phyloP scores from a whole-genome alignment of 805 yeast species.

The Cephaloascus fragrans region DNA sequence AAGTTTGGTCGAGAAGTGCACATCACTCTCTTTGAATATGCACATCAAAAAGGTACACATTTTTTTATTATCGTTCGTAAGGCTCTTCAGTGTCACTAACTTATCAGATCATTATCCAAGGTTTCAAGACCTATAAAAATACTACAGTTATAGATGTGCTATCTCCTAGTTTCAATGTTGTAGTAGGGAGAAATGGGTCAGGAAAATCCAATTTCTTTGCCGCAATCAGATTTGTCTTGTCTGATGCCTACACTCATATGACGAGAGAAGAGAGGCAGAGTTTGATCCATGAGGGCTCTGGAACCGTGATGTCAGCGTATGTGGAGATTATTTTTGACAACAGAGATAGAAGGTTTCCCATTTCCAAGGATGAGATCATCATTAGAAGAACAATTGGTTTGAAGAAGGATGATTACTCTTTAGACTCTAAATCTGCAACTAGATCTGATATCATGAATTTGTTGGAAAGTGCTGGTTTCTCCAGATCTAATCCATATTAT shows the following conservation, averaged over 20 bases:
- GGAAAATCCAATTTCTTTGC: slow-evolving; percentile 95
- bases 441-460: slow-evolving; percentile 73
- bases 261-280: slow-evolving; percentile 79
- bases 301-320: slow-evolving; percentile 83
- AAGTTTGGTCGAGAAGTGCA: too few relatives aligned
- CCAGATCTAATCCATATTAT: slow-evolving; percentile 84
- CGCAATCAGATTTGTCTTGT: slow-evolving; percentile 84
- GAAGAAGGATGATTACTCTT: slow-evolving; percentile 83
- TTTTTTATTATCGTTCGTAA: not conserved
- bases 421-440: slow-evolving; percentile 73
- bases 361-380: slow-evolving; percentile 56
- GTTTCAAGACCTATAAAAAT: slow-evolving; percentile 87
- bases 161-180: slow-evolving; percentile 77
- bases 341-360: slow-evolving; percentile 62
- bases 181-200: slow-evolving; percentile 88
- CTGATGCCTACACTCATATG: slow-evolving; percentile 84
- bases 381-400: slow-evolving; percentile 88
- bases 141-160: slow-evolving; percentile 68
- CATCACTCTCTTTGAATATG: not conserved
- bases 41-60: not conserved
- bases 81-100: not conserved
- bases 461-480: slow-evolving; percentile 87
- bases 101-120: slow-evolving; percentile 62
- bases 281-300: slow-evolving; percentile 82
- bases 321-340: slow-evolving; percentile 89